These are phyloP conservation scores for Crithidia brevicula DNA, from an alignment of 208 protist genomes.

Conservation along the genomic window DNA sequence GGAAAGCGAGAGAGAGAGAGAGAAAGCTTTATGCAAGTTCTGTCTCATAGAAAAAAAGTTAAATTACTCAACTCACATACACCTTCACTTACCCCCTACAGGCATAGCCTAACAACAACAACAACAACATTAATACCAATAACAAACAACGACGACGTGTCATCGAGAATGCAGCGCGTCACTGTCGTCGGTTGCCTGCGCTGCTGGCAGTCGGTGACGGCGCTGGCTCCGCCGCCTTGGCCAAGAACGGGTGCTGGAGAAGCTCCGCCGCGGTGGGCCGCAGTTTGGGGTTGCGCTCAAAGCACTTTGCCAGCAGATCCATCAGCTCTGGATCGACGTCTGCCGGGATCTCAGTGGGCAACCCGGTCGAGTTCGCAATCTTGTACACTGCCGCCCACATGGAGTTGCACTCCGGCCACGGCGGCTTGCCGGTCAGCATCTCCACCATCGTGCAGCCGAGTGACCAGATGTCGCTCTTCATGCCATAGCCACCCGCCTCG, in stretches of 20 bases:
- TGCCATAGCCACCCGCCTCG: constrained; percentile 88
- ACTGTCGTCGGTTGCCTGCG: not conserved
- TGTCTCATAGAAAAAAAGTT: too few relatives aligned
- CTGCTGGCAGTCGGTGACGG: not conserved
- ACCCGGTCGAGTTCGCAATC: constrained; percentile 83
- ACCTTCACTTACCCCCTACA: too few relatives aligned
- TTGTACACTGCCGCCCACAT: constrained; percentile 90
- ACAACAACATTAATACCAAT: too few relatives aligned
- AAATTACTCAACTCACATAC: too few relatives aligned
- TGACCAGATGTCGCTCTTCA: constrained; percentile 95
- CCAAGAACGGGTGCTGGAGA: constrained; percentile 76
- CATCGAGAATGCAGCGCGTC: too few relatives aligned
- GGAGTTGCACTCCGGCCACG: constrained; percentile 90
- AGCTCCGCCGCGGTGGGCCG: constrained; percentile 69
- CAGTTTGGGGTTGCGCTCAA: constrained; percentile 80
- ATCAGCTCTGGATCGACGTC: constrained; percentile 79
- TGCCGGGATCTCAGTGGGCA: constrained; percentile 83
- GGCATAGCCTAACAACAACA: too few relatives aligned
- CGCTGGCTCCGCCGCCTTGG: constrained; percentile 23
- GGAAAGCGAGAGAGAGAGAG: too few relatives aligned
- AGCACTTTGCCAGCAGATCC: constrained; percentile 77
- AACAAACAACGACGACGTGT: too few relatives aligned
- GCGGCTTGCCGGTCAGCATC: constrained; percentile 92
- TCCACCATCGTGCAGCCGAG: constrained; percentile 94
- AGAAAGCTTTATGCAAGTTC: too few relatives aligned